These are phyloP conservation scores for Lecanosticta acicola DNA, from an alignment of 2,329 filamentous ascomycete genomes.

Conservation along the genomic window DNA sequence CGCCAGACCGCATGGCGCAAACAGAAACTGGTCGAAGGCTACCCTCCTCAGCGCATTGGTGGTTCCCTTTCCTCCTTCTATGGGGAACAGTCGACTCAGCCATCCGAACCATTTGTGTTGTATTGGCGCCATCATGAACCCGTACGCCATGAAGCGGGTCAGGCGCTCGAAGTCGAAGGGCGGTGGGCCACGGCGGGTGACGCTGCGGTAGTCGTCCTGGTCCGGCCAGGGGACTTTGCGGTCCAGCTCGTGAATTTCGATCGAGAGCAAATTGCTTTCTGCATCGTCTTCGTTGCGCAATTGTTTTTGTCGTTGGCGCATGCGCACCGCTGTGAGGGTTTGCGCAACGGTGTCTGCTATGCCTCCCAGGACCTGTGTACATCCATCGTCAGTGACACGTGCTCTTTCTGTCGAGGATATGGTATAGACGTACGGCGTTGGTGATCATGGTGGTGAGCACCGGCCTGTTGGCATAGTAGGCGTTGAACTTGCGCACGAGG, in stretches of 20 bases:
- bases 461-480: constrained; percentile 89
- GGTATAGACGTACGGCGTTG: constrained; percentile 79
- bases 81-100: constrained; percentile 73
- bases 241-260: constrained; percentile 85
- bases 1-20: constrained; percentile 80
- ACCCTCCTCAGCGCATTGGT: constrained; percentile 82
- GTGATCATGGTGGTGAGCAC: constrained; percentile 99
- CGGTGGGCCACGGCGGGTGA: constrained; percentile 57
- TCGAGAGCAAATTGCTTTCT: constrained; percentile 60
- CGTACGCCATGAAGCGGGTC: constrained; percentile 93
- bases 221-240: constrained; percentile 65
- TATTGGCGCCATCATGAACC: constrained; percentile 89
- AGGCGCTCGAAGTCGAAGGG: constrained; percentile 94
- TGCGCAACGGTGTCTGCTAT: constrained; percentile 96
- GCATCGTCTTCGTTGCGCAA: constrained; percentile 57
- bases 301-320: constrained; percentile 46
- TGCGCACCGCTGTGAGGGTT: constrained; percentile 75
- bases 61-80: constrained; percentile 53
- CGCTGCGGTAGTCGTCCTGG: constrained; percentile 60
- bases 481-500: constrained; percentile 81
- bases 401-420: not conserved
- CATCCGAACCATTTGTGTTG: constrained; percentile 97
- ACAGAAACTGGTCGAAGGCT: constrained; percentile 85
- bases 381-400: not conserved
- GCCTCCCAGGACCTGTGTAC: constrained; percentile 67